Percentiles rank a stretch among this genome's conserved stretches.
Evolutionary conservation across 2,329 filamentous ascomycete genomes (phyloP).

Genomic region (Aspergillus chevalieri): DNA sequence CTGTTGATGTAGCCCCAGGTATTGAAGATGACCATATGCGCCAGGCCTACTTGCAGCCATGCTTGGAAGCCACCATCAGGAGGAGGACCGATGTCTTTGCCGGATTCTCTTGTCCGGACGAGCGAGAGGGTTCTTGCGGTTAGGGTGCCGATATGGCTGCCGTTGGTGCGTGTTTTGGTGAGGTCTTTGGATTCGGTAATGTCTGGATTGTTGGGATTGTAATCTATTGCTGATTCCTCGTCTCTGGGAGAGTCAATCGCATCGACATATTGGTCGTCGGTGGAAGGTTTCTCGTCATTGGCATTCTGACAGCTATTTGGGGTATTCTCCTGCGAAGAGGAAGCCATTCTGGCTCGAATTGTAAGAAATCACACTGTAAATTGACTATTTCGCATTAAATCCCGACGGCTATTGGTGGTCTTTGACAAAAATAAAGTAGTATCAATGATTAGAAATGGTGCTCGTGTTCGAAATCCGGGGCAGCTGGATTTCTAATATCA

Average conservation of each 20-base stretch:
- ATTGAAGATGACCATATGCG: conserved; percentile 51
- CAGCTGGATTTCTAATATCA: too few relatives aligned
- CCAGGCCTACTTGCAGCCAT: conserved; percentile 51
- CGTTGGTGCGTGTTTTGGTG: conserved; percentile 17
- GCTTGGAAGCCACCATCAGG: conserved; percentile 49
- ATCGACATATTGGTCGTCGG: conserved; percentile 4
- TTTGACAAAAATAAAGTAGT: too few relatives aligned
- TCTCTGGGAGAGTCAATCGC: conserved; percentile 6
- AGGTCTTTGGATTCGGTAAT: conserved; percentile 11
- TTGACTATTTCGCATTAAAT: not conserved
- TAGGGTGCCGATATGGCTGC: conserved; percentile 18
- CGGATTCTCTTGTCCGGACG: conserved; percentile 33
- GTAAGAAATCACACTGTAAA: not conserved
- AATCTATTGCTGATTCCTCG: conserved; percentile 15
- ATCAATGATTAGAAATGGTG: too few relatives aligned
- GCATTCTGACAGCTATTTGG: not conserved
- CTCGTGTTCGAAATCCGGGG: too few relatives aligned
- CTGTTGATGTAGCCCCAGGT: conserved; percentile 51
- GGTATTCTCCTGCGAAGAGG: not conserved
- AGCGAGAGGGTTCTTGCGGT: conserved; percentile 28
- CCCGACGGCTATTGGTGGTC: too few relatives aligned
- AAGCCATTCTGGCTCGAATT: not conserved
- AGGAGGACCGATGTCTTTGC: conserved; percentile 32
- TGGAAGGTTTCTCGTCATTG: not conserved
- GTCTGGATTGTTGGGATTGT: conserved; percentile 4